Base-by-base conservation (phyloP, 2,329 filamentous ascomycete genomes). In the Pseudocercospora musae region DNA sequence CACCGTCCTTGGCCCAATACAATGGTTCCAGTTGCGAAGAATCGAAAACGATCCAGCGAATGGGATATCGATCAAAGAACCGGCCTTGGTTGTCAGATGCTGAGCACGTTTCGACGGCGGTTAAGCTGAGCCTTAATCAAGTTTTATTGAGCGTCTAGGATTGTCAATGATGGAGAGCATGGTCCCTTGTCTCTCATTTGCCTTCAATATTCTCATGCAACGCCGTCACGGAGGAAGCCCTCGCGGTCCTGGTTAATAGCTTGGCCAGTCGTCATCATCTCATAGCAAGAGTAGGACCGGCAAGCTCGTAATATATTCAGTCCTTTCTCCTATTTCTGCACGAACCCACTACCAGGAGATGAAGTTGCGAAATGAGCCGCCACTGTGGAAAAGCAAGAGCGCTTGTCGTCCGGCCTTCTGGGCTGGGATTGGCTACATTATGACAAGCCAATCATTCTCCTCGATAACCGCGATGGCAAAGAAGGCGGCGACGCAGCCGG, bases 371-470 rank as follows among this genome's bases (percentile, higher is more conserved):
- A 48, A 62, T 59, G 13, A 49, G 29, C 37, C 58, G 50, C 57
- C 15, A 18, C 44, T 40, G 23, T 20, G 25, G 49, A 55, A 54
- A 54, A 52, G 59, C 37, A 50, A 49, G 46, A 49, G 50, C 44
- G 60, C 57, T 53, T 58, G 52, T 50, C 9, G 42, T 49, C 27
- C 61, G 40, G 40, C n/a, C 20, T 50, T 29, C 59, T 44, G 37
- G 48, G 40, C 65, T 52, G 63, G 65, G 56, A 60, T 63, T 33
- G 52, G 58, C 56, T 63, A 58, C 46, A 56, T 61, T 60, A 37
- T 53, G 31, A 11, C 31, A 53, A 56, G 27, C 53, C 53, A 56
- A 56, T 56, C 53, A 27, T 21, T 29, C 31, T 56, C 2, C 13
- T 40, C 20, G 2, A 25, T 27, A 56, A 20, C 31, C 53, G 53